Percentiles rank a stretch among this genome's conserved stretches.
These are phyloP conservation scores for Lunularia cruciata DNA, from an alignment of 225 moss, liverwort and hornwort genomes.

Conservation along the genomic window DNA sequence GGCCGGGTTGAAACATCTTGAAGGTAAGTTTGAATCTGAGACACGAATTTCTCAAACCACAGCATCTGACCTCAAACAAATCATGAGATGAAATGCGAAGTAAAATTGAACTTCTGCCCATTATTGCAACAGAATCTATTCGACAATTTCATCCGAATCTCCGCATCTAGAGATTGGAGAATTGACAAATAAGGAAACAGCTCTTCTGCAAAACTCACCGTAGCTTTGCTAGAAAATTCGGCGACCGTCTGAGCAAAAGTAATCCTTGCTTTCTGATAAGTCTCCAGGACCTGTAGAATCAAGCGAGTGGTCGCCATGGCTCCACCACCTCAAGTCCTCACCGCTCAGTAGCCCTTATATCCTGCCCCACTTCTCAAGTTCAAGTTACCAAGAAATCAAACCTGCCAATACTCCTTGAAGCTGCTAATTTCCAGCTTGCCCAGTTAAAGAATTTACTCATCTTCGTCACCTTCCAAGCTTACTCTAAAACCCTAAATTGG, in stretches of 20 bases:
- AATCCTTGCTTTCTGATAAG: constrained; percentile 77
- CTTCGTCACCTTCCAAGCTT: background rate
- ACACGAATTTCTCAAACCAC: no score
- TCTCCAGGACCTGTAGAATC: constrained; percentile 79
- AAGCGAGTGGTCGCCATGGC: constrained; percentile 73
- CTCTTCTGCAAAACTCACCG: constrained; percentile 47
- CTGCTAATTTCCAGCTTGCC: background rate
- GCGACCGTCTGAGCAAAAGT: constrained; percentile 85
- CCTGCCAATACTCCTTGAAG: background rate
- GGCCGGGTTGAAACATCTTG: no score
- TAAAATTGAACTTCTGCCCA: background rate
- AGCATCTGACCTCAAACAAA: no score
- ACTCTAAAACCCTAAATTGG: constrained; percentile 3
- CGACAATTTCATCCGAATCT: no score
- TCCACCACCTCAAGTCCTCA: constrained; percentile 6
- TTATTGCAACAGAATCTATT: background rate
- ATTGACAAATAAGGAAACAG: no score
- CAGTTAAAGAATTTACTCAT: background rate
- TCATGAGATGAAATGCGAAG: no score
- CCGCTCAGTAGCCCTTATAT: background rate
- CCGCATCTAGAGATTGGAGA: no score
- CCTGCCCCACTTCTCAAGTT: no score
- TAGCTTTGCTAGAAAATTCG: constrained; percentile 79
- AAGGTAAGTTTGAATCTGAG: no score
- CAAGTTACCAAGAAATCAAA: background rate